Evolutionary conservation across 306 rosid genomes (phyloP), one percentile per base, ranked within the genome.

Genomic region (Fragaria vesca): DNA sequence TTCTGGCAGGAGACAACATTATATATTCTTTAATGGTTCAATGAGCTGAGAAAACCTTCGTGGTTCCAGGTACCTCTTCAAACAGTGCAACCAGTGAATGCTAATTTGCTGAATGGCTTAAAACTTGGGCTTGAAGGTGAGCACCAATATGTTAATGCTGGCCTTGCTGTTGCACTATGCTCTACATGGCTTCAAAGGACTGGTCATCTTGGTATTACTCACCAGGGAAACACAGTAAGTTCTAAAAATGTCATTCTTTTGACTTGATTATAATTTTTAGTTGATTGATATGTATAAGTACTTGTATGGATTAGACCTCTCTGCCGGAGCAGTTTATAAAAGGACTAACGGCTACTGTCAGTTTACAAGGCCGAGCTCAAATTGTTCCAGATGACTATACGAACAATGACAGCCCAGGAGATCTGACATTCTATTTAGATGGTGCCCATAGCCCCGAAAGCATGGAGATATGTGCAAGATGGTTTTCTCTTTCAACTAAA

Each of bases 381-480:
- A 89, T 92, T 79, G 91, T 95, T 70, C 82, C 87, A 60, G 97
- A 94, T 80, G 81, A 48, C 85, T 80, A 36, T 67, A 28, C 73
- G 74, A 76, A 78, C 84, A 81, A 45, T 50, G 91, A 87, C 80
- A 79, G 55, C 71, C 78, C 87, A 46, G 87, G 87, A 78, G 90
- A 88, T 71, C 91, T 92, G 68, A 84, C 87, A 54, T 95, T 95
- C 87, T 92, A 85, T 85, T 74, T 95, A 86, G 98, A 95, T 76
- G 98, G 97, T 76, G 98, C 98, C 66, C 98, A 95, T 85, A 95
- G 97, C 82, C 97, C 97, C 45, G 97, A 95, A 89, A 95, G 97
- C 83, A 78, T 95, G 92, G 97, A 91, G 85, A 83, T 85, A 50
- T 91, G 98, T 81, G 97, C 91, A 20, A 88, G 78, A 76, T 95